These are phyloP conservation scores for Melastoma malabathricum DNA, from an alignment of 345 rosid species.

Conservation along the genomic window DNA sequence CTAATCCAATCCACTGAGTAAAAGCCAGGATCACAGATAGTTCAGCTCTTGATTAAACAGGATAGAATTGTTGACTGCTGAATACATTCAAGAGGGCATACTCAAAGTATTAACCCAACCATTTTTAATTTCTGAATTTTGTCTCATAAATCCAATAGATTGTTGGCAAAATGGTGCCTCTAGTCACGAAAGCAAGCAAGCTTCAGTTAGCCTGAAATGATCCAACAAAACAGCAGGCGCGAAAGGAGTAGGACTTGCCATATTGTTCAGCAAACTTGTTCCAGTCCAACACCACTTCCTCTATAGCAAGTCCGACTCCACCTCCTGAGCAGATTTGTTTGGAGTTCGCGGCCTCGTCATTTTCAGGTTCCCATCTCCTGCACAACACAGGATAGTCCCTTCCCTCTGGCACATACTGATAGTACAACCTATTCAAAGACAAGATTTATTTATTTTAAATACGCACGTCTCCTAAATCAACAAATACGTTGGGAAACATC, in stretches of 20 bases:
- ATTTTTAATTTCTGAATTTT: background rate
- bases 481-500: background rate
- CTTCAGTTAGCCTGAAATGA: slow-evolving; percentile 1
- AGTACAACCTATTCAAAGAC: slow-evolving; percentile 8
- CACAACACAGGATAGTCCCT: slow-evolving; percentile 75
- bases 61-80: too few relatives aligned
- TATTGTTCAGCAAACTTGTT: slow-evolving; percentile 61
- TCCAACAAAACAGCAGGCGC: background rate
- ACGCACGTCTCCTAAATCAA: background rate
- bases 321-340: slow-evolving; percentile 18
- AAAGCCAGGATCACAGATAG: too few relatives aligned
- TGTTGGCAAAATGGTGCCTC: too few relatives aligned
- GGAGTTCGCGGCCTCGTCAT: slow-evolving; percentile 16
- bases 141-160: background rate
- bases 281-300: slow-evolving; percentile 87
- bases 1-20: too few relatives aligned
- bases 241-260: slow-evolving; percentile 26
- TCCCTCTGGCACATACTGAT: slow-evolving; percentile 31
- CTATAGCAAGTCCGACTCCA: slow-evolving; percentile 18
- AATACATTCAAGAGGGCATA: too few relatives aligned
- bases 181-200: background rate
- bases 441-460: background rate
- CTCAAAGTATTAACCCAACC: background rate
- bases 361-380: slow-evolving; percentile 29
- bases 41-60: too few relatives aligned